Base-by-base conservation (phyloP, 1,284 basidiomycete species). In the Ganoderma resinaceum region DNA sequence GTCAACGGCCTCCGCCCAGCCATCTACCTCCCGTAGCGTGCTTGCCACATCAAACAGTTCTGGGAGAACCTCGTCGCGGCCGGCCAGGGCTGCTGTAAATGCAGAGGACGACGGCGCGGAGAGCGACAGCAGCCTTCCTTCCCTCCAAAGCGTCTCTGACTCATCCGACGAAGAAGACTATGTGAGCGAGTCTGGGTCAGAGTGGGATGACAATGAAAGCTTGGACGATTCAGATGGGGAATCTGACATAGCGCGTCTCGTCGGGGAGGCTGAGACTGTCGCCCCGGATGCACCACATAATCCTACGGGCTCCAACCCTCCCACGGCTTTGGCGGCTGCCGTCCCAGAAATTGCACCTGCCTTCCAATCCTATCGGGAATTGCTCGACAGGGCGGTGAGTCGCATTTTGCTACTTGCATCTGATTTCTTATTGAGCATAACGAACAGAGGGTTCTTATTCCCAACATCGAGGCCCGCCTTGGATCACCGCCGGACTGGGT, bases 91-190 rank as follows among this genome's bases (percentile, higher is more conserved):
- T 20, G 31, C 18, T 6, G 23, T 37, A 2, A 31, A 31, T 31
- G 61, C 23, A 11, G 66, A 67, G 42, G 70, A 66, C 18, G 61
- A 59, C 11, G 72, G 70, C 4, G 67, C 66, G 16, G 70, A 69
- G 20, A 76, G 75, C 67, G 73, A 74, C 40, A 66, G 61, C 53
- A 78, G 76, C 59, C 55, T 79, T 59, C 78, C 78, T 3, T 72
- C 74, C 4, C 67, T 79, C 23, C 76, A 73, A 63, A 76, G 74
- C 12, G 75, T 79, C 4, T 78, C 78, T 5, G 77, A 76, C 60
- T 76, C 75, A 0, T 74, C 76, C 26, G 70, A 69, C 1, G 57
- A 55, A 16, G 72, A 73, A 33, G 58, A 60, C 23, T 68, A 69
- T 12, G 23, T 62, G 29, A 61, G 58, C 46, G 66, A 68, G 5